A percentile compares a stretch with the other conserved stretches of the same genome.
phyloP scores from a whole-genome alignment of 495 filamentous ascomycete genomes.

The Penicillium flavigenum region DNA sequence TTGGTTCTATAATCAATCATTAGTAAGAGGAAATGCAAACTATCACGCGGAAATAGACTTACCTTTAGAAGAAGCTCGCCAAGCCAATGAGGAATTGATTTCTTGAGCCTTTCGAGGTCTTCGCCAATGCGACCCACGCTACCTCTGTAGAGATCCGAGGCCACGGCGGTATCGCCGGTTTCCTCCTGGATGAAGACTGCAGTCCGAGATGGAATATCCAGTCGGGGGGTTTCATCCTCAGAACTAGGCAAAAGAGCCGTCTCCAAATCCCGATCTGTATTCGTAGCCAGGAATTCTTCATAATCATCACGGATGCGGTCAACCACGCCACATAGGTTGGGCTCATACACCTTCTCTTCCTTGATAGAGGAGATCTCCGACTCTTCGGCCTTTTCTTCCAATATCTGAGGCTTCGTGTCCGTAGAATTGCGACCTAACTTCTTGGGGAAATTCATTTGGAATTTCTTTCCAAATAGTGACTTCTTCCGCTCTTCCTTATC shows the following conservation, averaged over 20 bases:
- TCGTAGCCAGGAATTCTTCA: slow-evolving; percentile 63
- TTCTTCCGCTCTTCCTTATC: slow-evolving; percentile 74
- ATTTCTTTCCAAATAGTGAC: slow-evolving; percentile 80
- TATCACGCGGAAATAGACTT: slow-evolving; percentile 13
- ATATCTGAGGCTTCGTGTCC: slow-evolving; percentile 70
- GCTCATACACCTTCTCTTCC: slow-evolving; percentile 76
- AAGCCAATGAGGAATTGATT: slow-evolving; percentile 83
- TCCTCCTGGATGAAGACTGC: slow-evolving; percentile 96
- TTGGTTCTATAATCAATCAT: slow-evolving; percentile 58
- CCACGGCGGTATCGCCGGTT: slow-evolving; percentile 79
- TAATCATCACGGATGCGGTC: slow-evolving; percentile 78
- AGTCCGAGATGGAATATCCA: slow-evolving; percentile 75
- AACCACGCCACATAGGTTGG: slow-evolving; percentile 77
- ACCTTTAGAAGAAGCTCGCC: slow-evolving; percentile 84
- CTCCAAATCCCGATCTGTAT: slow-evolving; percentile 53
- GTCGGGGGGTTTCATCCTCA: slow-evolving; percentile 78
- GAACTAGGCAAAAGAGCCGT: slow-evolving; percentile 73
- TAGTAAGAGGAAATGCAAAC: neutral
- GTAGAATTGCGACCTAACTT: slow-evolving; percentile 76
- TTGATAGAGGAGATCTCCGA: slow-evolving; percentile 64
- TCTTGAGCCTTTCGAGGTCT: slow-evolving; percentile 81
- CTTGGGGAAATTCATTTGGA: slow-evolving; percentile 83
- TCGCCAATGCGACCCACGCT: slow-evolving; percentile 73
- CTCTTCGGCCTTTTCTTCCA: slow-evolving; percentile 80
- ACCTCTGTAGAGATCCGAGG: slow-evolving; percentile 87